Evolutionary conservation across 2,329 filamentous ascomycete genomes (phyloP).

Genomic region (Phialemonium atrogriseum): DNA sequence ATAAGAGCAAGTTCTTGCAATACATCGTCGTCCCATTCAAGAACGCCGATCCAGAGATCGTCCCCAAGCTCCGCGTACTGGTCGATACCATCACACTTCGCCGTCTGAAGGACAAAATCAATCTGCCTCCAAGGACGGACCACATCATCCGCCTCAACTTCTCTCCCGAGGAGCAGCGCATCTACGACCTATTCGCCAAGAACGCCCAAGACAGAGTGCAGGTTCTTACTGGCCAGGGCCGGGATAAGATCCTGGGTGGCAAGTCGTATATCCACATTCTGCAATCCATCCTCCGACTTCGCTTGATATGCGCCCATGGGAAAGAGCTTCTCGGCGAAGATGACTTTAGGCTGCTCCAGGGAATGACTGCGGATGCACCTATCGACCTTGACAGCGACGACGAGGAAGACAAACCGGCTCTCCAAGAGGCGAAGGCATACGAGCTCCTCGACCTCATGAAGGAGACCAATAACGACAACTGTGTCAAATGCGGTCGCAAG

Average conservation of each 20-base stretch:
- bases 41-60: conserved; percentile 71
- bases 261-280: conserved; percentile 91
- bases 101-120: conserved; percentile 83
- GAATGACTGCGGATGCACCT: conserved; percentile 73
- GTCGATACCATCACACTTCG: conserved; percentile 93
- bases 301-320: conserved; percentile 89
- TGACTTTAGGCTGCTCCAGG: conserved; percentile 72
- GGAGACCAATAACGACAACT: conserved; percentile 70
- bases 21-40: conserved; percentile 84
- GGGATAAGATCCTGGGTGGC: conserved; percentile 63
- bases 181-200: conserved; percentile 80
- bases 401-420: conserved; percentile 46
- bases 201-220: conserved; percentile 75
- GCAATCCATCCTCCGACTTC: conserved; percentile 81
- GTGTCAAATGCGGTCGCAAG: conserved; percentile 59
- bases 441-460: conserved; percentile 79
- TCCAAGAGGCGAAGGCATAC: conserved; percentile 68
- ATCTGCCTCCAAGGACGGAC: conserved; percentile 69
- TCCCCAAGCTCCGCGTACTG: conserved; percentile 77
- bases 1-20: conserved; percentile 64
- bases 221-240: conserved; percentile 56
- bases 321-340: conserved; percentile 79
- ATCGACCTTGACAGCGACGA: conserved; percentile 83
- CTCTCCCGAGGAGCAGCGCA: conserved; percentile 59
- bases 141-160: conserved; percentile 68